Evolutionary conservation across 768 basidiomycete species (phyloP), one percentile per base, ranked within the genome.

Genomic region (Cystobasidium ongulense): DNA sequence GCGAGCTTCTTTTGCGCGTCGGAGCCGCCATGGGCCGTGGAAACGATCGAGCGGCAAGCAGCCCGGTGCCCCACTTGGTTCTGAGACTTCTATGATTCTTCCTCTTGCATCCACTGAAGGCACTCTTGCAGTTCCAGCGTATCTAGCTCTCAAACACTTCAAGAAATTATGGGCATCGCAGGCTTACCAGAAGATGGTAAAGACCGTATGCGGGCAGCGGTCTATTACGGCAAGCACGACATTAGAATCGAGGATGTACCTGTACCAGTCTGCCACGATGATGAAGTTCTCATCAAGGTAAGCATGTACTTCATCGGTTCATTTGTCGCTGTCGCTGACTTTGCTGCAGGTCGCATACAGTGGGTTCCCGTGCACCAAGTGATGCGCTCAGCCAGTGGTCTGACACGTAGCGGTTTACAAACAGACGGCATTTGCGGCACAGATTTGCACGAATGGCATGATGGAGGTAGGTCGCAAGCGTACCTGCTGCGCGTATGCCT

Each of bases 221-320:
- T 83, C 46, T 84, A 81, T 72, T 83, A 85, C 72, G 85, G 83
- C 5, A 54, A 50, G 27, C 81, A 81, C 11, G 82, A 84, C 68
- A 80, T 86, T 18, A 81, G 82, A 15, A 79, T 86, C 54, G 85
- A 85, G 54, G 77, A 83, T 25, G 81, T 84, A 18, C 79, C 81
- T 0, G 38, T 72, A 13, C 72, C 62, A 1, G 82, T 84, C 63
- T 83, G 84, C 35, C 70, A 75, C 29, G 75, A 80, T 13, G 79
- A 81, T 13, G 78, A 77, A 15, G 82, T 81, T 25, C 81, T 84
- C 65, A 80, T 85, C 2, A 85, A 85, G 76, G 78, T 84, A 71
- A 84, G 84, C 80, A 84, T 83, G 57, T 29, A 62, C 64, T 61
- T 66, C 54, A 72, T 72, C 72, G 27, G 65, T 61, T 74, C 46